Conservation (phyloP, 1,139 yeast species). For the Taiozyma onychis region DNA sequence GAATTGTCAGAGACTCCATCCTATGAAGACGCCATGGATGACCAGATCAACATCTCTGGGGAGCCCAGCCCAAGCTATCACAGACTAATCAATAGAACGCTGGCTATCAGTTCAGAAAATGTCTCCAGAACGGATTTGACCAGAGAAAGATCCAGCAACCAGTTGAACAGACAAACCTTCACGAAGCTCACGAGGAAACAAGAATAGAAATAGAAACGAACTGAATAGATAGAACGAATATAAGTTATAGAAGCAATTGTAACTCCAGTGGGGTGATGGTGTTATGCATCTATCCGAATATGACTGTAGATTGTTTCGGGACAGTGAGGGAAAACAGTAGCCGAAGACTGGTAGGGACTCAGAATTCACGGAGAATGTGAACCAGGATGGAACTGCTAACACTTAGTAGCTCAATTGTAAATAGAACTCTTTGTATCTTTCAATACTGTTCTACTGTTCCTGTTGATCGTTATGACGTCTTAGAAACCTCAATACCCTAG, state of each 20-base stretch:
- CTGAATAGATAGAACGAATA: not conserved
- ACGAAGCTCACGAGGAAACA: not conserved
- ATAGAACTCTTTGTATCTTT: no score
- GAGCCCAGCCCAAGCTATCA: constrained; percentile 34
- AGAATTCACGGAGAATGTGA: not conserved
- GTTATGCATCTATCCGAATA: not conserved
- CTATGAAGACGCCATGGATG: constrained; percentile 34
- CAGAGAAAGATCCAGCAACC: not conserved
- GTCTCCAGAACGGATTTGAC: not conserved
- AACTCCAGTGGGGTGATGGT: not conserved
- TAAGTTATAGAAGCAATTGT: not conserved
- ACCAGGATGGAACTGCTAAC: not conserved
- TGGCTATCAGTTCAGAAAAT: not conserved
- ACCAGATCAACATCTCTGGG: constrained; percentile 5
- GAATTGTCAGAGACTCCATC: constrained; percentile 32
- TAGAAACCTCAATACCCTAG: not conserved
- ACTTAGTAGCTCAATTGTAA: no score
- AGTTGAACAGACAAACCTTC: not conserved
- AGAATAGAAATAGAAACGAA: not conserved
- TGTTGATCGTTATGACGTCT: not conserved
- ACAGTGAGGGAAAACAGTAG: not conserved
- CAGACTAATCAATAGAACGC: not conserved
- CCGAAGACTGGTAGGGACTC: not conserved
- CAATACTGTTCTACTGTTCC: no score
- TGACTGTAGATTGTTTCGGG: not conserved